Base-by-base conservation (phyloP, 2,329 filamentous ascomycete genomes). In the Neopestalotiopsis clavispora region DNA sequence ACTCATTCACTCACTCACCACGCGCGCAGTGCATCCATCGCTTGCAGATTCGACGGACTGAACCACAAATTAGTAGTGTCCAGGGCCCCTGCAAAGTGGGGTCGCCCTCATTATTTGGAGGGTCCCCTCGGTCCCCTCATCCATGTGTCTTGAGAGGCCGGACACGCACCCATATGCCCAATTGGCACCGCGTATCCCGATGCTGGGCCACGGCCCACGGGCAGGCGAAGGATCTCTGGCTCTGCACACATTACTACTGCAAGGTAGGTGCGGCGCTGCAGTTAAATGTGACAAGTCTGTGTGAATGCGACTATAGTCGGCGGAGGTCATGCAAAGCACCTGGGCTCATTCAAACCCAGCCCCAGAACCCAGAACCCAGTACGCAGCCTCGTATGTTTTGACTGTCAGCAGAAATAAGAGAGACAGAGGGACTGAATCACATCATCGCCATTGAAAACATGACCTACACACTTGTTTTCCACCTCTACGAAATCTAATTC, bases 231-330 rank as follows among this genome's bases (percentile, higher is more conserved):
- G 45, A 52, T 52, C 42, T 52, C 45, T 52, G 45, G 13, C 42
- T 49, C 45, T 23, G 9, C 17, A 20, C n/a, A n/a, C 45, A 52
- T 52, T 52, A 52, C 45, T 20, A 52, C 45, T 52, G 45, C 45
- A 52, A 20, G 45, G 45, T 52, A 9, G 45, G 45, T 52, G 45
- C 45, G 45, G 20, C 45, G n/a, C 4, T 52, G 45, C 45, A 52
- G 45, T 17, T n/a, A 52, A n/a, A 52, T 52, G 45, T 52, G 45
- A 52, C 45, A 52, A 52, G 45, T 52, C 45, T 52, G 45, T 52
- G 45, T 52, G 45, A 52, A 52, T 52, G 45, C 45, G 45, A 52
- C 45, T 52, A 17, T 52, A 23, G 45, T 52, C 45, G 45, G 45
- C 45, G 45, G n/a, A 52, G 45, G 45, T 52, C 17, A 52, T 52